Conservation (phyloP, 768 basidiomycete genomes). For the Leccinum aurantiacum region DNA sequence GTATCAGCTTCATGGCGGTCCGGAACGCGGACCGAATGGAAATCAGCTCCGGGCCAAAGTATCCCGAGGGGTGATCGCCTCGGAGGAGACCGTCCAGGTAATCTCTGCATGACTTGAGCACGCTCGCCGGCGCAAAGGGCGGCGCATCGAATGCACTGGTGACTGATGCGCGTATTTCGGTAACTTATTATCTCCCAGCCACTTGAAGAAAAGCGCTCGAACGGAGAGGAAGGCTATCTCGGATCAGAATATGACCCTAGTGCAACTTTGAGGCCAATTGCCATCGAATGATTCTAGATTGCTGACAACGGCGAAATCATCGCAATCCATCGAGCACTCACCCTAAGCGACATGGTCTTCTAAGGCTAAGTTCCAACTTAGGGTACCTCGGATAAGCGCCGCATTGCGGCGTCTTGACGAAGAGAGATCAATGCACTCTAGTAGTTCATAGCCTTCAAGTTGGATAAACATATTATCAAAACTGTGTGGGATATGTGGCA, state of each 20-base stretch:
- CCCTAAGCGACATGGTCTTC: neutral
- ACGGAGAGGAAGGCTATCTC: neutral
- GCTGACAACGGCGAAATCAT: neutral
- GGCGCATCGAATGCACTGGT: neutral
- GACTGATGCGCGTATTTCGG: neutral
- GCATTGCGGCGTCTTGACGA: neutral
- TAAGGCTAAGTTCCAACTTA: neutral
- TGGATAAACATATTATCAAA: neutral
- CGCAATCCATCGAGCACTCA: neutral
- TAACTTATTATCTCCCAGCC: neutral
- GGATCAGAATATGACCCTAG: neutral
- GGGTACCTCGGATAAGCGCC: neutral
- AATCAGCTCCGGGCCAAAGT: neutral
- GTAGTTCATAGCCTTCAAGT: neutral
- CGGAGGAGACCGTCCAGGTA: neutral
- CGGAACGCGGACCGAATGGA: neutral
- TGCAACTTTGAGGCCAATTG: neutral
- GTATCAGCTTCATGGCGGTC: neutral
- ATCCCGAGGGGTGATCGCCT: neutral
- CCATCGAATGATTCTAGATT: neutral
- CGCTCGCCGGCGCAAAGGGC: neutral
- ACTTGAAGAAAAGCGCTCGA: neutral
- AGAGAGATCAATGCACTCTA: neutral
- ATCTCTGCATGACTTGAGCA: neutral
- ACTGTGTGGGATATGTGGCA: neutral